Conservation (phyloP, 495 filamentous ascomycete genomes). For the Emericellopsis terricola region DNA sequence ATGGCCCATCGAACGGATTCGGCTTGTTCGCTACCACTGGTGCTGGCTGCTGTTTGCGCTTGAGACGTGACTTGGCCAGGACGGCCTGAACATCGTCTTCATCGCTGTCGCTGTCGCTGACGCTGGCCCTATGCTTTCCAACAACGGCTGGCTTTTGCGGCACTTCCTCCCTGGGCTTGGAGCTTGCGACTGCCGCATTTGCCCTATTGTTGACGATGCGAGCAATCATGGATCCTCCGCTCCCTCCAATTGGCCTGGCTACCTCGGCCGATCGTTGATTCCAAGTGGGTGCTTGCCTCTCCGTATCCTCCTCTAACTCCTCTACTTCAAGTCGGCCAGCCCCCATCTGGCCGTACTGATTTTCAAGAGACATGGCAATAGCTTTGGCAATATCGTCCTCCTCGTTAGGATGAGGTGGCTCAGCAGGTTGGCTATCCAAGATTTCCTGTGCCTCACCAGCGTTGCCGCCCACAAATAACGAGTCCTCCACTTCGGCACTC, state of each 20-base stretch:
- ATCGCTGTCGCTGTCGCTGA: conserved; percentile 39
- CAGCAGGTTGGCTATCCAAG: conserved; percentile 12
- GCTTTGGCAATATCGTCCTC: conserved; percentile 66
- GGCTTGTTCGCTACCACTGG: conserved; percentile 19
- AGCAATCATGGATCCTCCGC: conserved; percentile 39
- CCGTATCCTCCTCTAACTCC: conserved; percentile 27
- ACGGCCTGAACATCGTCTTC: conserved; percentile 45
- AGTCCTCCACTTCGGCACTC: conserved; percentile 22
- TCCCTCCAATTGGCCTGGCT: conserved; percentile 29
- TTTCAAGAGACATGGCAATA: conserved; percentile 62
- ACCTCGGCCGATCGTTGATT: conserved; percentile 34
- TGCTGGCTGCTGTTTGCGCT: conserved; percentile 15
- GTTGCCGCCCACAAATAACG: conserved; percentile 46
- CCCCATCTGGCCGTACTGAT: conserved; percentile 18
- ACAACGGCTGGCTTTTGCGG: conserved; percentile 16
- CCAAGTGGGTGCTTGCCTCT: conserved; percentile 23
- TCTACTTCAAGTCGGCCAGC: conserved; percentile 11
- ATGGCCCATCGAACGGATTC: conserved; percentile 53
- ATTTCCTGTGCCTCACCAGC: conserved; percentile 11
- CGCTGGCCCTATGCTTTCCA: conserved; percentile 8
- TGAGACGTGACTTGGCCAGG: conserved; percentile 29
- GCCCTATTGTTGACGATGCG: conserved; percentile 45
- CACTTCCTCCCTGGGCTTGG: too few relatives aligned
- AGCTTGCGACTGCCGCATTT: conserved; percentile 32
- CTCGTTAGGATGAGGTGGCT: conserved; percentile 31